Base-by-base conservation (phyloP, 1,284 basidiomycete species). In the Gomphus bonarii region DNA sequence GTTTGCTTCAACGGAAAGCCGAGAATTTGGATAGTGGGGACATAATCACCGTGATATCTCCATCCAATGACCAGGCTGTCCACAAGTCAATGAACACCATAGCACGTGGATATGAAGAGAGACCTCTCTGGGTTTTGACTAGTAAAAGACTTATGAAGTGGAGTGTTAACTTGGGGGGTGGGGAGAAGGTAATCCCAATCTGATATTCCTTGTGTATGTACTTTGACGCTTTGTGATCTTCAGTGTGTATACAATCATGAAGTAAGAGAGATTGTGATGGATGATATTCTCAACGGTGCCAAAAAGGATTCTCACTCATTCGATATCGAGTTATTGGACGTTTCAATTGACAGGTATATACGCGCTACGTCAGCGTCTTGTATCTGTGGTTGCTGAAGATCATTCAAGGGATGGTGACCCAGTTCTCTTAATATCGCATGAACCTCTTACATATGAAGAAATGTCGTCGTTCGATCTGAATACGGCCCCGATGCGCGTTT, bases 251-350 rank as follows among this genome's bases (percentile, higher is more conserved):
- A 42, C 28, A 67, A 70, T 11, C 62, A 66, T 1, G 75, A 77
- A 11, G 65, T 84, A 14, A 70, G 74, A 55, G 68, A 72, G 30
- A 69, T 70, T 12, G 74, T 80, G 59, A 68, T 71, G 25, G 60
- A 64, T 12, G 65, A 65, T 0, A 54, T 62, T 58, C 61, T 71
- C 7, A 18, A 51, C 49, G 54, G 66, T n/a, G 68, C 76, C 55
- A 74, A 80, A 55, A 62, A 68, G 8, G 72, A 73, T 20, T n/a
- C 30, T 22, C 35, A n/a, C 16, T 38, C 53, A 44, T 64, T 85
- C 47, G 85, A 88, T 63, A 68, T 88, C 10, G 87, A 89, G 63
- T 67, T 88, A 42, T 68, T 87, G 47, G 86, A 88, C 68, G 61
- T 88, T 38, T 78, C 77, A n/a, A 65, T 84, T 18, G 78, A 84